These are phyloP conservation scores for Cenchrus americanus DNA, from an alignment of 176 grass and related monocot species.

Conservation along the genomic window DNA sequence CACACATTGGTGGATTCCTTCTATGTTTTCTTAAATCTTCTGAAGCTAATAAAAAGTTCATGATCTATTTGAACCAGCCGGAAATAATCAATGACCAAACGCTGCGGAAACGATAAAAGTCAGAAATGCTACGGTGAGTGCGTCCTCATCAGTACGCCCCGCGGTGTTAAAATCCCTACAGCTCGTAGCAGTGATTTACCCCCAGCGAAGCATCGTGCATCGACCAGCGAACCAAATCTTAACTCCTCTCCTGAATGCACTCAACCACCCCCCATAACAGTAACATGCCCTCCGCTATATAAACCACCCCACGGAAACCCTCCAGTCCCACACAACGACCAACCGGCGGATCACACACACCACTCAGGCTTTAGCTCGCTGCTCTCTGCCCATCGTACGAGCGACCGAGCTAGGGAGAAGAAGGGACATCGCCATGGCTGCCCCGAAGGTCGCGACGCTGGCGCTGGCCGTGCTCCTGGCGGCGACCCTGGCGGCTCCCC, in stretches of 20 bases:
- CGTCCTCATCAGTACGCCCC: too few species aligned
- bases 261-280: constrained; percentile 12
- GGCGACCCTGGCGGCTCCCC: constrained; percentile 24
- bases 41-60: background rate
- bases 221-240: constrained; percentile 27
- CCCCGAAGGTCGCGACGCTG: background rate
- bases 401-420: background rate
- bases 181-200: background rate
- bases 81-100: background rate
- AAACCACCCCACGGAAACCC: background rate
- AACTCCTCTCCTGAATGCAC: constrained; percentile 50
- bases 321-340: background rate
- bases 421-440: background rate
- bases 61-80: background rate
- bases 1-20: background rate
- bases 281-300: constrained; percentile 22
- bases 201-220: background rate
- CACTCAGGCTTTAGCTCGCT: background rate
- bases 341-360: background rate
- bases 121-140: background rate
- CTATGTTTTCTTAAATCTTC: background rate
- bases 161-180: background rate
- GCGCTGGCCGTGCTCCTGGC: constrained; percentile 40
- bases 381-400: background rate
- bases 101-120: too few species aligned